Base-by-base conservation (phyloP, 306 rosid species). In the Chamaecrista fasciculata region DNA sequence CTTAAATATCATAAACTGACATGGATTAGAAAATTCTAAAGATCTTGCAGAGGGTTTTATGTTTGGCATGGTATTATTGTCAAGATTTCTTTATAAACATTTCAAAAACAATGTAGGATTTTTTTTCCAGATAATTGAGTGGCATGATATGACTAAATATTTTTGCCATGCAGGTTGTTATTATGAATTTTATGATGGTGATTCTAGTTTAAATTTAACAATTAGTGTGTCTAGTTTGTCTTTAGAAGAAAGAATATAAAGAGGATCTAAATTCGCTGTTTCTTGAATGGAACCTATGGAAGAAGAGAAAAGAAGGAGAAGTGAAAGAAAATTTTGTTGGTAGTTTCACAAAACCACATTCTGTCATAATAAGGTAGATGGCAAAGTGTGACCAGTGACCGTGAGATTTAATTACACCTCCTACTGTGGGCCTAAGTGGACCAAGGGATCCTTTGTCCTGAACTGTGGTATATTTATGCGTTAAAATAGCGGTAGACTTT, bases 1-100 rank as follows among this genome's bases (percentile, higher is more conserved):
- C 36, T 55, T 66, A 47, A 25, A 62, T 66, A 46, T 64, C 60
- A 11, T 44, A 20, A 57, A 28, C 26, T 57, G 57, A 55, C 60
- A 24, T 60, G 15, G 36, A 57, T 60, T 68, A 16, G 14, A 59
- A 40, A 18, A 11, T 68, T 67, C 48, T 19, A 6, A 12, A 21
- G 20, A 15, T 12, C 6, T n/a, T 46, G 42, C 40, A 31, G 28
- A 73, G 36, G 36, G 44, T 20, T 67, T 15, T 37, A 33, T 40
- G 26, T 68, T 67, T 48, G 34, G n/a, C 29, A 4, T 60, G 50
- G 24, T 70, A 63, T 40, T 11, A 33, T 70, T 9, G 33, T 49
- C 24, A 12, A 12, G 11, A 26, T 15, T 59, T 20, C 59, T 46
- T 7, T 28, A 19, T 20, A 36, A 61, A 7, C 18, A n/a, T 44